phyloP scores from a whole-genome alignment of 768 basidiomycete genomes.

The Boletus speciosus region DNA sequence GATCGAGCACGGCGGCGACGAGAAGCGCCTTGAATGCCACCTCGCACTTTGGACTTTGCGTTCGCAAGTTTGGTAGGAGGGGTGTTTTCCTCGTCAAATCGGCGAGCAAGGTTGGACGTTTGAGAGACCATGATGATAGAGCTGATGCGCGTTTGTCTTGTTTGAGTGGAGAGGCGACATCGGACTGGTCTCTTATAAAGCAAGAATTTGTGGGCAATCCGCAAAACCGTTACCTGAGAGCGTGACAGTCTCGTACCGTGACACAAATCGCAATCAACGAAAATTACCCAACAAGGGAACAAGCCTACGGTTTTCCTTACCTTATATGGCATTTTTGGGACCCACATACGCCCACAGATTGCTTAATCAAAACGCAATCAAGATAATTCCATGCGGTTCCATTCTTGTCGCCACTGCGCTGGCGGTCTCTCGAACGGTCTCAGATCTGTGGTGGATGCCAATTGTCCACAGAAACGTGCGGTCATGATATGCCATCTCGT shows the following conservation, averaged over 20 bases:
- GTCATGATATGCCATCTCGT: background rate
- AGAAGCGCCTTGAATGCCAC: conserved; percentile 32
- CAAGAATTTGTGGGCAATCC: conserved; percentile 4
- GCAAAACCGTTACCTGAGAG: background rate
- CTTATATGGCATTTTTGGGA: conserved; percentile 27
- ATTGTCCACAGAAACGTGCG: conserved; percentile 4
- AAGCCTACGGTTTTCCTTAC: conserved; percentile 6
- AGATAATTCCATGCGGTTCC: background rate
- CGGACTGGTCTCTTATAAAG: conserved; percentile 25
- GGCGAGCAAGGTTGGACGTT: conserved; percentile 20
- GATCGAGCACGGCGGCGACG: conserved; percentile 41
- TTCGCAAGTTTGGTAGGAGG: conserved; percentile 21
- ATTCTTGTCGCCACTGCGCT: background rate
- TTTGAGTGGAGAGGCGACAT: background rate
- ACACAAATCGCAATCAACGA: conserved; percentile 30
- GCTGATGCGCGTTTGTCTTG: background rate
- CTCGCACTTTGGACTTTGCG: conserved; percentile 19
- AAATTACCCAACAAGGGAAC: conserved; percentile 22
- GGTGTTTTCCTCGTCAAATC: conserved; percentile 32
- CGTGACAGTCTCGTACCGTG: conserved; percentile 30
- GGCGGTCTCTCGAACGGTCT: background rate
- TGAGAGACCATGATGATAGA: conserved; percentile 26
- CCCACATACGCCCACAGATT: conserved; percentile 26
- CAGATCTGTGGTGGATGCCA: no score
- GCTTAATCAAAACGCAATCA: conserved; percentile 21